A percentile compares a stretch with the other conserved stretches of the same genome.
These are phyloP conservation scores for Tulasnella sp. DNA, from an alignment of 768 basidiomycete species.

Conservation along the genomic window DNA sequence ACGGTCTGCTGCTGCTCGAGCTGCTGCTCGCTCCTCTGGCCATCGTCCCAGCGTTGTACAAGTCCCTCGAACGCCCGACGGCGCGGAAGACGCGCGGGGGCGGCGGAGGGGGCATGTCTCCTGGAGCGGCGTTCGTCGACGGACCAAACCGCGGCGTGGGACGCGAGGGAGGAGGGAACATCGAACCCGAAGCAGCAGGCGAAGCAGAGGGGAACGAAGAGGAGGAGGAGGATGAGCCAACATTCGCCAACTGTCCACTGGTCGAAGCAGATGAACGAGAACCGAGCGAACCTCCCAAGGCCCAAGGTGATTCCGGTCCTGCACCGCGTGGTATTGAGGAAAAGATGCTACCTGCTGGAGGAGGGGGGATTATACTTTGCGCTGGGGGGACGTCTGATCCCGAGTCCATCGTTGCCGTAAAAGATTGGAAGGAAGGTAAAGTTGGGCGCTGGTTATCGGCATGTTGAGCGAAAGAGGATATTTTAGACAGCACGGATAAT, in stretches of 20 bases:
- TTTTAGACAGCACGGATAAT: constrained; percentile 6
- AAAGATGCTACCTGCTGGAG: constrained; percentile 20
- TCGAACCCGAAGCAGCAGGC: background rate
- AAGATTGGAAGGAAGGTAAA: constrained; percentile 14
- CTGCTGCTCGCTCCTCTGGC: background rate
- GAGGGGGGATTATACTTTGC: background rate
- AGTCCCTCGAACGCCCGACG: constrained; percentile 22
- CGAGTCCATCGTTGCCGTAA: constrained; percentile 4
- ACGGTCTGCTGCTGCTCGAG: background rate
- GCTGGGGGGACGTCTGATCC: background rate
- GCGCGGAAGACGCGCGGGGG: constrained; percentile 21
- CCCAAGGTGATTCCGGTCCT: constrained; percentile 21
- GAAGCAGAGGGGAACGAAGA: background rate
- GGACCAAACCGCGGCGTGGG: background rate
- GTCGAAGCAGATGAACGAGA: constrained; percentile 1
- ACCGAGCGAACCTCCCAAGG: constrained; percentile 15
- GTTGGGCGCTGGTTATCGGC: background rate
- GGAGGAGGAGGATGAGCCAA: background rate
- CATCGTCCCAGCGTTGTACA: constrained; percentile 19
- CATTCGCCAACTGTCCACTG: background rate
- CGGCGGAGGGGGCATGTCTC: background rate
- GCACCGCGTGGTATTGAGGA: constrained; percentile 20
- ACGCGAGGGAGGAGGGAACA: constrained; percentile 5
- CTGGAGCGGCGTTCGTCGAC: background rate
- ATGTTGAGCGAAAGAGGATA: constrained; percentile 15